phyloP scores from a whole-genome alignment of 1,139 yeast species.

The Hansenula sp. region DNA sequence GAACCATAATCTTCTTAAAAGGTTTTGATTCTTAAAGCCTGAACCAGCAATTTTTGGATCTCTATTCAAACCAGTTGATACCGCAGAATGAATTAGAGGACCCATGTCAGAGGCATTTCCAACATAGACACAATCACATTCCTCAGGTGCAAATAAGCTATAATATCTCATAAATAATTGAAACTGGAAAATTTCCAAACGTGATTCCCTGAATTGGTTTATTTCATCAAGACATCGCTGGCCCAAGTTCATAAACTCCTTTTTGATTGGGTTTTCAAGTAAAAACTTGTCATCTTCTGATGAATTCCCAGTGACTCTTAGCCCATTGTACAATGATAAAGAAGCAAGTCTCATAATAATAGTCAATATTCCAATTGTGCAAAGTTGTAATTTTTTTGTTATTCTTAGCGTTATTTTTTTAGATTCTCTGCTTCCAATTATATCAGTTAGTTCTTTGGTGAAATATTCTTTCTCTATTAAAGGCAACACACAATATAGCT shows the following conservation, averaged over 20 bases:
- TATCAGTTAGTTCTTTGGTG: constrained; percentile 4
- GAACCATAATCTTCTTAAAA: constrained; percentile 22
- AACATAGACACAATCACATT: constrained; percentile 17
- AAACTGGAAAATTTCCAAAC: constrained; percentile 18
- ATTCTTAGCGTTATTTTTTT: constrained; percentile 6
- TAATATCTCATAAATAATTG: constrained; percentile 12
- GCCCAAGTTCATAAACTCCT: constrained; percentile 7
- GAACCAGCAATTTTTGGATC: constrained; percentile 13
- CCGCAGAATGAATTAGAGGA: constrained; percentile 16
- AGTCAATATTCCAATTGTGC: constrained; percentile 16
- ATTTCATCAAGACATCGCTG: constrained; percentile 13
- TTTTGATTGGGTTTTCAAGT: constrained; percentile 11
- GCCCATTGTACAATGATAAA: constrained; percentile 12
- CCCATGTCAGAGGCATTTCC: constrained; percentile 16
- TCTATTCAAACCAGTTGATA: constrained; percentile 17
- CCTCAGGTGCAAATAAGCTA: constrained; percentile 18
- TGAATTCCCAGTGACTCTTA: background rate
- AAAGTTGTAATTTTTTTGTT: constrained; percentile 14
- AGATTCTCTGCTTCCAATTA: constrained; percentile 15
- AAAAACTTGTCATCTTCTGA: constrained; percentile 14
- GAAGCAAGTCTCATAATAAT: constrained; percentile 20
- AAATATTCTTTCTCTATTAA: constrained; percentile 16
- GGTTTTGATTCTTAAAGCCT: constrained; percentile 9
- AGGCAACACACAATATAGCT: constrained; percentile 15
- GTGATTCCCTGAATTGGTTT: constrained; percentile 9